These are phyloP conservation scores for Knoxia roxburghii DNA, from an alignment of 257 asterid species.

Conservation along the genomic window DNA sequence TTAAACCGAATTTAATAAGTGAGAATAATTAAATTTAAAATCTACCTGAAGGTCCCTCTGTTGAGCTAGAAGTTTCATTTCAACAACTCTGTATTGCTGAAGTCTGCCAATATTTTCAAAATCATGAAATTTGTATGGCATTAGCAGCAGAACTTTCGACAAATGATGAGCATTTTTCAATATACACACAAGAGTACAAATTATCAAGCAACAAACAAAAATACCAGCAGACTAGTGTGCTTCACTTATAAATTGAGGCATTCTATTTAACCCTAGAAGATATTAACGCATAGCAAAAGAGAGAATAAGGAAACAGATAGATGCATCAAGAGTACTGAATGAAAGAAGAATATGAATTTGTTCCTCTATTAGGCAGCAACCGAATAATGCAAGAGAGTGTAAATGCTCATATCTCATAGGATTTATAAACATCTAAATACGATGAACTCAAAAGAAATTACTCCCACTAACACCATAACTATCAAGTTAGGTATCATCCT, in stretches of 20 bases:
- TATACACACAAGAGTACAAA: neutral
- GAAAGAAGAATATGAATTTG: neutral
- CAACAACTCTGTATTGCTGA: constrained; percentile 58
- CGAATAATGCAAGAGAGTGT: neutral
- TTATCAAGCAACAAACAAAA: neutral
- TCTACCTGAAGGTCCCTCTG: constrained; percentile 59
- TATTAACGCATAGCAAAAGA: neutral
- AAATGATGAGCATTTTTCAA: neutral
- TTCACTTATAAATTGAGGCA: neutral
- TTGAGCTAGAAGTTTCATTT: constrained; percentile 59
- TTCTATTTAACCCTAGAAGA: neutral
- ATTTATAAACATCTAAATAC: too few species aligned
- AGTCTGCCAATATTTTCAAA: constrained; percentile 23
- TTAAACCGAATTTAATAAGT: neutral
- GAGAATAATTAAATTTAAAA: neutral
- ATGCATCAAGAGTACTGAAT: neutral
- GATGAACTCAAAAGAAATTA: neutral
- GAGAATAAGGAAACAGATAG: neutral
- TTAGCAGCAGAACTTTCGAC: neutral
- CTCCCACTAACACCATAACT: neutral
- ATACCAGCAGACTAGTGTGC: neutral
- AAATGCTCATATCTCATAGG: neutral
- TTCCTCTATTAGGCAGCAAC: neutral
- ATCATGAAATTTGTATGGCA: neutral
- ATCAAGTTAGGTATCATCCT: neutral